Evolutionary conservation across 768 basidiomycete genomes (phyloP).

Genomic region (Mrakia blollopis): DNA sequence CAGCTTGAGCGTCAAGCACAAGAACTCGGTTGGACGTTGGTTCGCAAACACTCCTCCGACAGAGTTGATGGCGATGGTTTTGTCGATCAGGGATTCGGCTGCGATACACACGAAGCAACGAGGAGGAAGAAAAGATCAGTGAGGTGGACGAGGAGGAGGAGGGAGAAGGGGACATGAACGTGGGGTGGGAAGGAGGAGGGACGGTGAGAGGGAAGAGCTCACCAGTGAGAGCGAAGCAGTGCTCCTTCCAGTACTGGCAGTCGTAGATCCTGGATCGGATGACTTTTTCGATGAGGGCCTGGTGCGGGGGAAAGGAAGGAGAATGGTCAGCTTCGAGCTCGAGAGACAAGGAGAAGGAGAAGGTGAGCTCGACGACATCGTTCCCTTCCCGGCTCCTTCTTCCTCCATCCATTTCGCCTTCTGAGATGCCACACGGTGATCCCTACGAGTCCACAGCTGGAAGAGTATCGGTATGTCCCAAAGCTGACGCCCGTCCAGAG

Average conservation of each 20-base stretch:
- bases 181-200: not conserved
- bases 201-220: not conserved
- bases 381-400: not conserved
- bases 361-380: not conserved
- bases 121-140: not conserved
- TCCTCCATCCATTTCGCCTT: not conserved
- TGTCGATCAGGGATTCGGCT: conserved; percentile 93
- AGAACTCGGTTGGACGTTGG: conserved; percentile 87
- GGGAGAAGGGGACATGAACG: not conserved
- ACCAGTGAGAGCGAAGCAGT: conserved; percentile 96
- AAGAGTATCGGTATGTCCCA: too few species aligned
- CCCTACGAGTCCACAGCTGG: too few species aligned
- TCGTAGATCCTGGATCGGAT: conserved; percentile 96
- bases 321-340: not conserved
- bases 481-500: too few species aligned
- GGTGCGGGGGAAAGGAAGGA: not conserved
- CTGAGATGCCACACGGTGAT: too few species aligned
- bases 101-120: not conserved
- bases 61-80: conserved; percentile 70
- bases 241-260: conserved; percentile 92
- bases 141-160: not conserved
- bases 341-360: not conserved
- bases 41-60: conserved; percentile 96
- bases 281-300: conserved; percentile 94
- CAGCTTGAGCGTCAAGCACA: conserved; percentile 86